phyloP scores from a whole-genome alignment of 345 rosid species.

The Eucalyptus cloeziana region DNA sequence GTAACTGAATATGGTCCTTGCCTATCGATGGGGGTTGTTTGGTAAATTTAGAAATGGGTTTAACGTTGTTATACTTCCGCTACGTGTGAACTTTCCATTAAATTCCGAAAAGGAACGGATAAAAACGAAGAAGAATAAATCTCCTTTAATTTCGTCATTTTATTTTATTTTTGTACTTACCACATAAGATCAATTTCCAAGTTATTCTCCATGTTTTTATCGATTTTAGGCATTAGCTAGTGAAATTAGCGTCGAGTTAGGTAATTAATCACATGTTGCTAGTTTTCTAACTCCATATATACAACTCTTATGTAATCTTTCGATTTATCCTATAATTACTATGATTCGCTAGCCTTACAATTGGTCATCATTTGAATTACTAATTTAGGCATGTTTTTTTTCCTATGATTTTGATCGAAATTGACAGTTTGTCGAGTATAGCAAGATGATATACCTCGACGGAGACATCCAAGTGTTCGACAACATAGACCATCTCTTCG shows the following conservation, averaged over 20 bases:
- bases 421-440: slow-evolving; percentile 6
- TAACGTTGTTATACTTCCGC: background rate
- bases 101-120: background rate
- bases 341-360: background rate
- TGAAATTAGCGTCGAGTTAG: background rate
- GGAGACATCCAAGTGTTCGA: slow-evolving; percentile 23
- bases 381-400: background rate
- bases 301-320: background rate
- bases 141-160: background rate
- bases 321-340: background rate
- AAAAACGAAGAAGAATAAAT: background rate
- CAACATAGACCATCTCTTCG: slow-evolving; percentile 22
- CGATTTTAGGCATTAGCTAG: background rate
- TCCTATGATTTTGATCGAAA: background rate
- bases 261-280: background rate
- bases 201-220: background rate
- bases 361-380: no score
- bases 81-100: background rate
- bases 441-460: slow-evolving; percentile 15
- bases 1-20: background rate
- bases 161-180: background rate
- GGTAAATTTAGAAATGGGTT: background rate
- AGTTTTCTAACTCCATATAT: background rate
- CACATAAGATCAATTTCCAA: background rate
- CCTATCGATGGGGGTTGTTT: background rate